A percentile compares a stretch with the other conserved stretches of the same genome.
Evolutionary conservation across 2,329 filamentous ascomycete genomes (phyloP).

Genomic region (Knufia petricola): DNA sequence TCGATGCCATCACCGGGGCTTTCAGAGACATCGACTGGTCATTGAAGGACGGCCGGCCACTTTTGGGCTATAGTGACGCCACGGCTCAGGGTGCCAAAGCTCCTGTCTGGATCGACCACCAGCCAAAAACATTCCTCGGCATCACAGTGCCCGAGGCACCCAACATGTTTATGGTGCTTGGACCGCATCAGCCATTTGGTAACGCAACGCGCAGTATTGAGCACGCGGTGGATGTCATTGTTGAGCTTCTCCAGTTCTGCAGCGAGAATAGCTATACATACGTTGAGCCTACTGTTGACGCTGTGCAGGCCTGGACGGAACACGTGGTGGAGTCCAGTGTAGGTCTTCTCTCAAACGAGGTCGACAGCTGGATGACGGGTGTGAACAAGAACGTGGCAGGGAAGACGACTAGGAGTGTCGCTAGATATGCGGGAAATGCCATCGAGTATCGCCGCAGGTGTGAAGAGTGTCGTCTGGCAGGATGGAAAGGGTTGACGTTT

Average conservation of each 20-base stretch:
- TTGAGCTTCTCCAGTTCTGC: conserved; percentile 25
- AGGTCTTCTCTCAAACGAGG: conserved; percentile 38
- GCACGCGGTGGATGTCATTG: conserved; percentile 32
- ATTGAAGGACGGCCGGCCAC: conserved; percentile 23
- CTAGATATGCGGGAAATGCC: conserved; percentile 39
- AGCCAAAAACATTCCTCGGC: conserved; percentile 33
- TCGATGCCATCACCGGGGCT: conserved; percentile 34
- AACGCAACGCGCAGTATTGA: conserved; percentile 23
- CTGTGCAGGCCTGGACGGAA: conserved; percentile 33
- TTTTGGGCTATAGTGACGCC: conserved; percentile 33
- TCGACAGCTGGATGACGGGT: conserved; percentile 48
- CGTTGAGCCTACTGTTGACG: conserved; percentile 33
- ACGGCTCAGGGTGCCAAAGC: conserved; percentile 28
- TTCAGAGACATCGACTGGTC: background rate
- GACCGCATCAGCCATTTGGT: conserved; percentile 41
- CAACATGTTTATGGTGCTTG: conserved; percentile 46
- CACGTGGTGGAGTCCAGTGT: conserved; percentile 41
- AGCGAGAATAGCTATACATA: conserved; percentile 27
- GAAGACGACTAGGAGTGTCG: conserved; percentile 39
- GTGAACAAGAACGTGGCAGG: conserved; percentile 43
- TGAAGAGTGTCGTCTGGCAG: background rate
- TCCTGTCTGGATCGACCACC: conserved; percentile 30
- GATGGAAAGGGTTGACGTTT: background rate
- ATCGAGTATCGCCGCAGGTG: conserved; percentile 32
- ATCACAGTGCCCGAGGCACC: conserved; percentile 34